Evolutionary conservation across 495 filamentous ascomycete genomes (phyloP), one percentile per base, ranked within the genome.

Genomic region (Cryomyces antarcticus): DNA sequence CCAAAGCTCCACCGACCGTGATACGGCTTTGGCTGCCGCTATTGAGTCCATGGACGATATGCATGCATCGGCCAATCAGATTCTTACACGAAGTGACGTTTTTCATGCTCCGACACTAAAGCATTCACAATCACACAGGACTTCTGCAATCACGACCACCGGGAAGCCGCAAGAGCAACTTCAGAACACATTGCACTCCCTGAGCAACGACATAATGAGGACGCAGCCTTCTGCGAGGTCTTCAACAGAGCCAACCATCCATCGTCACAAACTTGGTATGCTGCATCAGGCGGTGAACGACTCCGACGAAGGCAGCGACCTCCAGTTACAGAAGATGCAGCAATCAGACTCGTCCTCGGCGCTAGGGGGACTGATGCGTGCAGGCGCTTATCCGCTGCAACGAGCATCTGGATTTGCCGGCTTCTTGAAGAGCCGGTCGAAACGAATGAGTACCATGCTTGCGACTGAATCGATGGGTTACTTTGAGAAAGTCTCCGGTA

Each of bases 401-500:
- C 77, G 81, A 43, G 87, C 88, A 10, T 80, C 82, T 27, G 77
- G 78, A 4, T 71, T 94, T 59, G 85, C 87, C 24, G 82, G 76
- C 12, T 93, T 82, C 56, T 62, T 96, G 51, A 80, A 77, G 52
- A 75, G 68, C 43, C 73, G 78, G 11, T 77, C 74, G 28, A 80
- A 78, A 44, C 72, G 75, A 34, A 86, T 96, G 77, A 87, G 84
- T 46, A 83, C 64, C 44, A 66, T 95, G 28, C 56, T 97, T 24
- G 85, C 92, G 30, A 82, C 80, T 3, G 86, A 95, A 54, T 92
- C 89, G 2, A 96, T 94, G 83, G 84, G 84, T 12, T 97, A 97
- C 56, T 76, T 94, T 29, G 88, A 93, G 51, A 94, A 94, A 54
- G 87, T 96, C 0, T 94, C 87, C 4, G 89, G 85, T 33, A 96